These are phyloP conservation scores for Actinomortierella ambigua DNA, from an alignment of 371 early-diverging fungal species.

Conservation along the genomic window DNA sequence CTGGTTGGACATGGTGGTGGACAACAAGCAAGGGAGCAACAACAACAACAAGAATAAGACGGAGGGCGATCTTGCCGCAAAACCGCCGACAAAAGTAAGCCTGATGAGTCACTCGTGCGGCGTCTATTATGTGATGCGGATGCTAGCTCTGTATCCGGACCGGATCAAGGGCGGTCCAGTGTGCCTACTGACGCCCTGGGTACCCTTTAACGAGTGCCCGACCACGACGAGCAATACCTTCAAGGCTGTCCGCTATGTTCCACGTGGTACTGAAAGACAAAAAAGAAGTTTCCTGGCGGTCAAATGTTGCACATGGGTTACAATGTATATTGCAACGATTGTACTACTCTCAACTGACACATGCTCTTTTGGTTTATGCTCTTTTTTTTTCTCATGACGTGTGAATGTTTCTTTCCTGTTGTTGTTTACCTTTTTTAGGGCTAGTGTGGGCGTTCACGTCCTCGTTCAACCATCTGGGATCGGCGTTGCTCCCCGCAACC, in stretches of 20 bases:
- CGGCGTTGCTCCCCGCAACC: constrained; percentile 30
- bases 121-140: constrained; percentile 40
- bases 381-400: not conserved
- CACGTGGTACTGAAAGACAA: constrained; percentile 16
- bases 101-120: constrained; percentile 46
- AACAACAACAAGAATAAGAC: not conserved
- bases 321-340: not conserved
- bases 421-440: constrained; percentile 3
- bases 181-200: constrained; percentile 36
- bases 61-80: too few species aligned
- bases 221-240: constrained; percentile 37
- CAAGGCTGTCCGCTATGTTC: constrained; percentile 39
- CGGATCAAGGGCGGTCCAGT: constrained; percentile 28
- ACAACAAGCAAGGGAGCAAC: too few species aligned
- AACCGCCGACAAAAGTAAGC: not conserved
- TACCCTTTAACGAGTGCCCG: constrained; percentile 44
- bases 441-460: constrained; percentile 43
- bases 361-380: not conserved
- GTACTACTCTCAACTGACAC: not conserved
- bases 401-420: not conserved
- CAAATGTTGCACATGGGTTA: too few species aligned
- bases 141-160: constrained; percentile 20
- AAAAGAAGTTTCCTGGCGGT: not conserved
- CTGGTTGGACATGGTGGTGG: not conserved
- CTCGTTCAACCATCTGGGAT: constrained; percentile 43